Evolutionary conservation across 495 filamentous ascomycete species (phyloP), one percentile per base, ranked within the genome.

Genomic region (Penicillium verhagenii): DNA sequence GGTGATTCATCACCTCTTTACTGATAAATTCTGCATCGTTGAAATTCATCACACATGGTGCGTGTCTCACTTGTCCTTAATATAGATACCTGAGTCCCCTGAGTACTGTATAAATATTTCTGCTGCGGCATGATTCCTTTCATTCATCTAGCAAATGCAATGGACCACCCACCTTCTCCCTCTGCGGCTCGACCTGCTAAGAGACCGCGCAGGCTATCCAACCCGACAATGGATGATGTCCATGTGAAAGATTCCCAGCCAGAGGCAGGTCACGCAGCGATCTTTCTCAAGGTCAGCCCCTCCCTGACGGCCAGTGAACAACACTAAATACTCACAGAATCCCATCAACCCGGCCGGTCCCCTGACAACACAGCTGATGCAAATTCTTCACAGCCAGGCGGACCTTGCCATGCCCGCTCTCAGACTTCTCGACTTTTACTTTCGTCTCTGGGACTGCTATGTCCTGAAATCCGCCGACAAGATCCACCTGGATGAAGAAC

Each of bases 391-490:
- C 5, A 35, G 11, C 31, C 13, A 35, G 31, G 13, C 31, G 31
- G 31, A 35, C 42, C 16, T 45, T 45, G 21, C 42, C 20, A 45
- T 45, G 16, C 42, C 42, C 42, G 14, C 9, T 21, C 0, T 45
- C 42, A 21, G n/a, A n/a, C 42, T 45, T 3, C 42, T 45, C 9
- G 42, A 24, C 18, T 25, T 45, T n/a, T 45, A 45, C 42, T 23
- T 45, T 25, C 1, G 42, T 25, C 42, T 45, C 21, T 45, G 42
- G 42, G 42, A 45, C 19, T 16, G 42, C 42, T 45, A 45, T 24
- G 20, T 45, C 20, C 9, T 45, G 42, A 45, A 45, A 45, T 45
- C 42, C 4, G 42, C 42, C 42, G 42, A 45, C 10, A 21, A 45
- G 42, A 45, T 45, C 7, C 10, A 45, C 9, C 19, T 45, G 21